phyloP scores from a whole-genome alignment of 495 filamentous ascomycete species.

The Diplogelasinospora grovesii region DNA sequence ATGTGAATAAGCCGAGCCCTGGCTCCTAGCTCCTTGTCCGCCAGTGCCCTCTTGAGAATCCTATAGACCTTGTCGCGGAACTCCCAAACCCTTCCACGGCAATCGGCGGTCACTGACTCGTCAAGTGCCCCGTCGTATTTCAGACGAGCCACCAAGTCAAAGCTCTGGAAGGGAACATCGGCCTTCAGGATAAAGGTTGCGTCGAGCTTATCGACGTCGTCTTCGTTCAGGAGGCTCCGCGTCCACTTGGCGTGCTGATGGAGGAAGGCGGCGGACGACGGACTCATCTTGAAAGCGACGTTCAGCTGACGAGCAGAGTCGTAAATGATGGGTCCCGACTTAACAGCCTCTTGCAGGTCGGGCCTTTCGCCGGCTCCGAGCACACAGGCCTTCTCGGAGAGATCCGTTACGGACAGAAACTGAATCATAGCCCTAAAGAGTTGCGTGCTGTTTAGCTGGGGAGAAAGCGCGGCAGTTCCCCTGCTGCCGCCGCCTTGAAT shows the following conservation, averaged over 20 bases:
- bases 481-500: constrained; percentile 66
- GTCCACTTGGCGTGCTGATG: constrained; percentile 66
- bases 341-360: constrained; percentile 27
- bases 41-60: constrained; percentile 58
- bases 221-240: constrained; percentile 64
- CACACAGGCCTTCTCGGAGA: constrained; percentile 56
- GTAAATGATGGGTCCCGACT: constrained; percentile 45
- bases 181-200: constrained; percentile 71
- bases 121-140: constrained; percentile 10
- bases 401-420: constrained; percentile 65
- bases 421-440: constrained; percentile 89
- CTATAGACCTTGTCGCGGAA: constrained; percentile 50
- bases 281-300: constrained; percentile 83
- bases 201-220: constrained; percentile 72
- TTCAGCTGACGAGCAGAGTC: constrained; percentile 72
- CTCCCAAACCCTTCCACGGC: constrained; percentile 23
- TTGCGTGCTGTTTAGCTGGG: constrained; percentile 83
- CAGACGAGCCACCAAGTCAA: constrained; percentile 53
- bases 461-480: constrained; percentile 62
- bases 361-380: constrained; percentile 33
- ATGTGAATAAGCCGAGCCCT: constrained; percentile 62
- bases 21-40: constrained; percentile 45
- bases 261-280: constrained; percentile 69
- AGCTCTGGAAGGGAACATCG: constrained; percentile 60
- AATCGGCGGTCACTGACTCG: constrained; percentile 19